Evolutionary conservation across 495 filamentous ascomycete species (phyloP).

Genomic region (Lasiosphaeris hirsuta): DNA sequence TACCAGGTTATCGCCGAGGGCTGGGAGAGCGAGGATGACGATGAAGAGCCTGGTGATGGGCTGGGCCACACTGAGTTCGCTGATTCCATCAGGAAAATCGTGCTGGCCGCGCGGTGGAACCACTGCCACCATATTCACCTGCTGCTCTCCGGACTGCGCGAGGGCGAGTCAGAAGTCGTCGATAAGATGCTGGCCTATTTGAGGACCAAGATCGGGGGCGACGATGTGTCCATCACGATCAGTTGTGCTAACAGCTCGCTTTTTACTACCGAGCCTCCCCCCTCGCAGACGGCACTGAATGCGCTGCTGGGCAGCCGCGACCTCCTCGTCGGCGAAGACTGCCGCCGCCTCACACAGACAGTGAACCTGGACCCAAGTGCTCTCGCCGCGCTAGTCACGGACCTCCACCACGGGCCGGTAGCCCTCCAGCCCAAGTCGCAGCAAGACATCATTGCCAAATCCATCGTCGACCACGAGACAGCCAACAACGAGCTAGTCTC

Average conservation of each 20-base stretch:
- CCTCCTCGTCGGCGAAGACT: constrained; percentile 23
- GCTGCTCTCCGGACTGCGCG: constrained; percentile 19
- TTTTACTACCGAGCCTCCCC: constrained; percentile 16
- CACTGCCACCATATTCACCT: constrained; percentile 31
- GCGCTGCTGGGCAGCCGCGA: constrained; percentile 23
- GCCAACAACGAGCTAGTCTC: constrained; percentile 28
- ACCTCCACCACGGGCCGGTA: constrained; percentile 37
- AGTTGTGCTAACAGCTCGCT: constrained; percentile 28
- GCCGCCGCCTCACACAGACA: constrained; percentile 26
- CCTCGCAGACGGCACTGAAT: constrained; percentile 17
- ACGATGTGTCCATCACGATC: constrained; percentile 21
- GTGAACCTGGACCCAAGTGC: constrained; percentile 43
- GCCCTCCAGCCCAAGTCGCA: constrained; percentile 28
- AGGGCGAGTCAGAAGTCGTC: constrained; percentile 26
- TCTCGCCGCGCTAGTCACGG: constrained; percentile 37
- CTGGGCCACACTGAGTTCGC: constrained; percentile 29
- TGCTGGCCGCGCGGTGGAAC: constrained; percentile 33
- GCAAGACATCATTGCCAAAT: constrained; percentile 32
- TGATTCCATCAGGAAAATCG: constrained; percentile 23
- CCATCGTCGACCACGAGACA: constrained; percentile 34
- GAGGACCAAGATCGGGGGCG: constrained; percentile 17
- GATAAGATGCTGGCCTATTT: constrained; percentile 26
- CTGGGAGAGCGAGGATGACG: constrained; percentile 26
- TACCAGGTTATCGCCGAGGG: constrained; percentile 31
- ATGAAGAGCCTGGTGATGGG: constrained; percentile 13